phyloP scores from a whole-genome alignment of 495 filamentous ascomycete genomes.

The Hamigera avellanea region DNA sequence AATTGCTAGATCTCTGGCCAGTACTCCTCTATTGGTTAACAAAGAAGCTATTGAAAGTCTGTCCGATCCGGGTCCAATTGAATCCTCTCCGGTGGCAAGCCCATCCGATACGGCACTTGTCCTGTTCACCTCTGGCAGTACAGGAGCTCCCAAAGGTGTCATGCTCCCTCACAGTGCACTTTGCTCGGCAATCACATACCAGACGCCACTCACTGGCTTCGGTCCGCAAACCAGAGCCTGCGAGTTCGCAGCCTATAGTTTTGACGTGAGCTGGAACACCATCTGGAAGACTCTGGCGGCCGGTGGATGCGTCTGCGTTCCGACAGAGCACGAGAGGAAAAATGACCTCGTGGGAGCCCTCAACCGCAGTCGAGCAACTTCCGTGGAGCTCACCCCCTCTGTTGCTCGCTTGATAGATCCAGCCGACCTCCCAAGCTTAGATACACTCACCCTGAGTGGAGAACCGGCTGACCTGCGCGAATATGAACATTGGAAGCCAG shows the following conservation, averaged over 20 bases:
- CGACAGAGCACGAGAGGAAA: constrained; percentile 21
- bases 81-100: not conserved
- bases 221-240: constrained; percentile 8
- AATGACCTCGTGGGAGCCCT: constrained; percentile 22
- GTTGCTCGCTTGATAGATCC: constrained; percentile 17
- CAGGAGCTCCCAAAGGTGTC: constrained; percentile 31
- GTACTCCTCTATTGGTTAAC: too few species aligned
- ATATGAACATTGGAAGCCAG: constrained; percentile 10
- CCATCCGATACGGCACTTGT: constrained; percentile 6
- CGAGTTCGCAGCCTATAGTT: constrained; percentile 17
- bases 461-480: constrained; percentile 20
- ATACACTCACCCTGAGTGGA: constrained; percentile 23
- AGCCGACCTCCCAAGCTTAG: constrained; percentile 17
- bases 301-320: constrained; percentile 23
- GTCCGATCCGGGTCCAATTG: constrained; percentile 1
- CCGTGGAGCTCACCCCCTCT: constrained; percentile 24
- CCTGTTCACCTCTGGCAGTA: constrained; percentile 32
- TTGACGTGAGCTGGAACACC: constrained; percentile 17
- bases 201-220: not conserved
- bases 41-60: too few species aligned
- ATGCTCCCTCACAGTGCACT: constrained; percentile 23
- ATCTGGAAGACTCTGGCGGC: constrained; percentile 14
- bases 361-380: constrained; percentile 13
- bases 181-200: constrained; percentile 1
- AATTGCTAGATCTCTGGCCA: not conserved